Evolutionary conservation across 345 rosid species (phyloP), one percentile per base, ranked within the genome.

Genomic region (Linum trigynum): DNA sequence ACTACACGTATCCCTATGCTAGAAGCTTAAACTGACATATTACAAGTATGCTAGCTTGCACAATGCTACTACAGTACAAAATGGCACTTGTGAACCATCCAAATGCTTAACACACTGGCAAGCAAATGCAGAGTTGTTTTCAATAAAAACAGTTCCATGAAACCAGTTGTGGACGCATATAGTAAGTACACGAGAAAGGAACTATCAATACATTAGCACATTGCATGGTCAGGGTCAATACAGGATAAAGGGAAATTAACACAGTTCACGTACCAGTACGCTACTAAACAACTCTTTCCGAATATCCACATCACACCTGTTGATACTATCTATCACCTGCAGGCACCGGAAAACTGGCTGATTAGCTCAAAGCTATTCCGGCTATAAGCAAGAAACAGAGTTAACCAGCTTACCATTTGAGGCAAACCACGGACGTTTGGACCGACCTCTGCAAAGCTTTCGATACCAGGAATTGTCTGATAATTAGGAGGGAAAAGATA

Each of bases 401-500:
- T 65, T 42, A 63, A 61, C 38, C 63, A 70, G 69, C 69, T 67
- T 83, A 90, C 99, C 97, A 94, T 83, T 78, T 94, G 97, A 12
- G 97, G 91, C 81, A 94, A 78, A 32, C 97, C 99, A 75, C 97
- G 92, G 75, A 70, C 72, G 56, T 82, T 76, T 53, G 85, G 69
- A 70, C 77, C 57, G 71, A 85, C 70, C 76, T 90, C 97, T 35
- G 82, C 69, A 40, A 70, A 83, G 71, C 68, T 82, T 73, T 88
- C 97, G 86, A 88, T 83, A 17, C 96, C 99, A 72, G 91, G 91
- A 72, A 94, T 94, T 62, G 91, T 90, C 99, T 94, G 84, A 57
- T 43, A 5, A 23, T 43, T 71, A 65, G 55, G 39, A 69, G 40
- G 41, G 17, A 57, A 66, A 62, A 67, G 39, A 41, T 55, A 5